phyloP scores from a whole-genome alignment of 768 basidiomycete genomes.

The Tremella fuciformis region DNA sequence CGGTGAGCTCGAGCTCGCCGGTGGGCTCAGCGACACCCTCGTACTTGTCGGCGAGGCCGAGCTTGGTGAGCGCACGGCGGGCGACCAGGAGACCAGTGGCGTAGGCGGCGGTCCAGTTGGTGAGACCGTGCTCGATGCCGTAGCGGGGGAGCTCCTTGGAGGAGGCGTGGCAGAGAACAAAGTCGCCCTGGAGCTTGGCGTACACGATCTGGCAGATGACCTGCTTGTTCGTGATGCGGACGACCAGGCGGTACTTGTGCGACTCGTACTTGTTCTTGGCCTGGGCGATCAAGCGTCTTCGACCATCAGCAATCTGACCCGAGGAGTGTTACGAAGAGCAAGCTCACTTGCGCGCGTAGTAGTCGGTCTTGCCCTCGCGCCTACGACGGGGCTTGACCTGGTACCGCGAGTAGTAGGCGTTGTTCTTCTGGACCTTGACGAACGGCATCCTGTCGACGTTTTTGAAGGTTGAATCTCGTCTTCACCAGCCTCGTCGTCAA shows the following conservation, averaged over 20 bases:
- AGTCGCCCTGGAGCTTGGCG: conserved; percentile 95
- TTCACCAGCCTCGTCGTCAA: neutral
- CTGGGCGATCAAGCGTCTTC: conserved; percentile 77
- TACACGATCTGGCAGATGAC: conserved; percentile 88
- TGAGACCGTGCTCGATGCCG: conserved; percentile 96
- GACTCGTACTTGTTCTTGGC: conserved; percentile 99
- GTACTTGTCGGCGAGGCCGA: conserved; percentile 97
- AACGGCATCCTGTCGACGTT: conserved; percentile 63
- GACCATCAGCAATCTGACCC: neutral
- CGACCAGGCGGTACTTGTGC: conserved; percentile 90
- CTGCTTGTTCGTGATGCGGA: conserved; percentile 97
- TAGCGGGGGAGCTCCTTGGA: conserved; percentile 91
- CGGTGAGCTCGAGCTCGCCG: conserved; percentile 73
- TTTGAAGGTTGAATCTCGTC: conserved; percentile 20
- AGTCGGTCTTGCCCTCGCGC: conserved; percentile 98
- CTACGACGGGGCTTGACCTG: conserved; percentile 98
- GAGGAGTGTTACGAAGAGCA: neutral
- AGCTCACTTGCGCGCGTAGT: conserved; percentile 83
- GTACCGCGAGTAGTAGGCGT: conserved; percentile 94
- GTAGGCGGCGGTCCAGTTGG: conserved; percentile 98
- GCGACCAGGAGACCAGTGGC: conserved; percentile 94
- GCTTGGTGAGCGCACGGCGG: conserved; percentile 88
- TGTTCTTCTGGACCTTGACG: conserved; percentile 94
- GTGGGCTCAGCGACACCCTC: conserved; percentile 89
- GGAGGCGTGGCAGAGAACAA: conserved; percentile 80